These are phyloP conservation scores for Spathaspora gorwiae DNA, from an alignment of 805 yeast species.

Conservation along the genomic window DNA sequence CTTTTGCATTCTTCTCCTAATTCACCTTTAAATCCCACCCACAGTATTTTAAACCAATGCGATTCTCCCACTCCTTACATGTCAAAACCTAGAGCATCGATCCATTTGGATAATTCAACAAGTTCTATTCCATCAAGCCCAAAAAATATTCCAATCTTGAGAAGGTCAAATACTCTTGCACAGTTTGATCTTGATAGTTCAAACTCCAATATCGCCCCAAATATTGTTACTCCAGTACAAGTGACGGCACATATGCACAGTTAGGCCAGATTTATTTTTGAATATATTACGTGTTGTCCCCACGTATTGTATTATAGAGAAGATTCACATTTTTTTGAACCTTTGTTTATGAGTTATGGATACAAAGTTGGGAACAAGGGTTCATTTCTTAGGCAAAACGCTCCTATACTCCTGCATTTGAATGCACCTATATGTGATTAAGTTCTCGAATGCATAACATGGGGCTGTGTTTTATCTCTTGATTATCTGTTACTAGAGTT, in stretches of 20 bases:
- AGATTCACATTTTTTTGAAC: no score
- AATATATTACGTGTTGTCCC: no score
- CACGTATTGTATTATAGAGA: no score
- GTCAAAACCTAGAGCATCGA: slow-evolving; percentile 10
- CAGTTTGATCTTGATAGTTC: slow-evolving; percentile 26
- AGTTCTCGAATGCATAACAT: no score
- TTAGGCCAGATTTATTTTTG: no score
- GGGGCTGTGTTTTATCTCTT: no score
- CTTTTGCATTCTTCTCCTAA: slow-evolving; percentile 9
- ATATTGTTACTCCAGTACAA: slow-evolving; percentile 37
- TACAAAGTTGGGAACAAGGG: no score
- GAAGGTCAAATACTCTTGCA: slow-evolving; percentile 28
- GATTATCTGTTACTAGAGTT: no score
- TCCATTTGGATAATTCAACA: slow-evolving; percentile 13
- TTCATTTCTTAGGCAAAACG: no score
- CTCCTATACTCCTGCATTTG: no score
- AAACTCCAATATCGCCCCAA: slow-evolving; percentile 28
- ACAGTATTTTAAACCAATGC: slow-evolving; percentile 13
- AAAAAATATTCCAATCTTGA: slow-evolving; percentile 14
- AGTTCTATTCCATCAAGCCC: slow-evolving; percentile 17
- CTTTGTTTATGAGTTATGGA: no score
- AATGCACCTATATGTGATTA: no score
- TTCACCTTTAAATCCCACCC: slow-evolving; percentile 18
- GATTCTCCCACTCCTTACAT: slow-evolving; percentile 11
- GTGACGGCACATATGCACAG: slow-evolving; percentile 38